These are phyloP conservation scores for Populus hybrid DNA, from an alignment of 441 rosid genomes.

Conservation along the genomic window DNA sequence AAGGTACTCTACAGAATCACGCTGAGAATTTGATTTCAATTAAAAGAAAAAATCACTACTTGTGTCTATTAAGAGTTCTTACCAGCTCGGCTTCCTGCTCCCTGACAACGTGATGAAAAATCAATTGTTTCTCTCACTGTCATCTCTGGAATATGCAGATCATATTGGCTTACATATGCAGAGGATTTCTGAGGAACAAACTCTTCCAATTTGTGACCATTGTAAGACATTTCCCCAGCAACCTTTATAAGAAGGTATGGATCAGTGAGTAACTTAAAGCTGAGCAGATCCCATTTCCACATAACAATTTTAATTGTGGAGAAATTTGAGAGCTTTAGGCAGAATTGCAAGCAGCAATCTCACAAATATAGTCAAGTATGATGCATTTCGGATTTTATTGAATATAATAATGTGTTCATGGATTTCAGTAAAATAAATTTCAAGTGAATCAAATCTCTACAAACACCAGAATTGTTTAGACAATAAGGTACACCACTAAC, in stretches of 20 bases:
- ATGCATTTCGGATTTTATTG: too few relatives aligned
- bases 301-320: too few relatives aligned
- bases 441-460: too few relatives aligned
- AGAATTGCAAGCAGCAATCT: too few relatives aligned
- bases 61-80: background rate
- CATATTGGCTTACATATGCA: conserved; percentile 28
- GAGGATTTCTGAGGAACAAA: conserved; percentile 24
- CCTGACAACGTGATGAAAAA: conserved; percentile 26
- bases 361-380: too few relatives aligned
- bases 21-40: background rate
- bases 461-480: too few relatives aligned
- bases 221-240: conserved; percentile 16
- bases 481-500: too few relatives aligned
- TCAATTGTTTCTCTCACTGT: conserved; percentile 26
- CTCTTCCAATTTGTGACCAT: conserved; percentile 17
- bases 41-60: background rate
- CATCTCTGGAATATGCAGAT: conserved; percentile 25
- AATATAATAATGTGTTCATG: too few relatives aligned
- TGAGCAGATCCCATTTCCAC: background rate
- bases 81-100: conserved; percentile 25
- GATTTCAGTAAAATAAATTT: too few relatives aligned
- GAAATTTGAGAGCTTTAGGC: too few relatives aligned
- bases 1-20: background rate
- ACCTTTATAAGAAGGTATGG: background rate
- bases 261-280: background rate